Evolutionary conservation across 345 rosid species (phyloP), one percentile per base, ranked within the genome.

Genomic region (Pseudoturritis turrita): DNA sequence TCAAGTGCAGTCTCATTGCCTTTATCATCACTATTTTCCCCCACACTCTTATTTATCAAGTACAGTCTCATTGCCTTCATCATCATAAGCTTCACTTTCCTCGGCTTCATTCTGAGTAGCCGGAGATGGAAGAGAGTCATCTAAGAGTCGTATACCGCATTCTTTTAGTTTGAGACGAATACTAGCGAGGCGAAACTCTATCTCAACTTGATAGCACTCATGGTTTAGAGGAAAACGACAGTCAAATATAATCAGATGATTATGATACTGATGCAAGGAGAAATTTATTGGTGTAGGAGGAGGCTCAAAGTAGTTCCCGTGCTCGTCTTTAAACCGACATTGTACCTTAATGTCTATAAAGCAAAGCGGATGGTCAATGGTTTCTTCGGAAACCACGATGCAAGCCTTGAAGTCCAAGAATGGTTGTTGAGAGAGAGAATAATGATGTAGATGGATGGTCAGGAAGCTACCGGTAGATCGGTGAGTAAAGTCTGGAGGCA

Each of bases 371-470:
- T 60, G 25, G 3, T 7, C 7, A 0, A 23, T 37, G 0, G 45
- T 21, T 45, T 23, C 13, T n/a, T 70, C 49, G 10, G 74, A 70
- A 46, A 70, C 65, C 68, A 71, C 60, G 15, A 72, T 33, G 8
- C 76, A 72, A 41, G 76, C 76, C 36, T 23, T 72, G 70, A 72
- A 53, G 33, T 43, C 37, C 10, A 71, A 61, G 47, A 23, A 45
- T 41, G 39, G 7, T 14, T 61, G 61, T 60, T 39, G 33, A 29
- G 70, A 31, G 44, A 31, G 36, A 31, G 54, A 41, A n/a, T 19
- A 10, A 10, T 4, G 14, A 40, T 31, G 37, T 22, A 44, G 15
- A 72, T 63, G 47, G n/a, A 62, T 51, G 10, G 36, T 33, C 6
- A 62, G 3, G 7, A 19, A 7, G 36, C 21, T 43, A 5, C 21